Evolutionary conservation across 495 filamentous ascomycete species (phyloP).

Genomic region (Aspergillus saccharolyticus): DNA sequence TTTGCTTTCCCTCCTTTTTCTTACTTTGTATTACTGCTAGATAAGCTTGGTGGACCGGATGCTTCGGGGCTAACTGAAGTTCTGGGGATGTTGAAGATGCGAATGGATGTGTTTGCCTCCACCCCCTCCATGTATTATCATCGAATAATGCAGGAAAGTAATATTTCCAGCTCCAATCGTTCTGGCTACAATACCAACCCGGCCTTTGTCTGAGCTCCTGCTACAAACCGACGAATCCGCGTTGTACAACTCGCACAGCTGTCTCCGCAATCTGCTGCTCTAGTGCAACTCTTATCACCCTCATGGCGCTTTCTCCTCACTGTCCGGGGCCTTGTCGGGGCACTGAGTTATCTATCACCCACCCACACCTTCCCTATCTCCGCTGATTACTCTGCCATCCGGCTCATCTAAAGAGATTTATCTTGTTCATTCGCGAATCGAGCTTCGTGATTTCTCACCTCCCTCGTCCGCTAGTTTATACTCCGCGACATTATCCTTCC

Average conservation of each 20-base stretch:
- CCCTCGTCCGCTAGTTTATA: not conserved
- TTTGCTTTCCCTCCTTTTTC: not conserved
- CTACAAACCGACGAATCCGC: constrained; percentile 20
- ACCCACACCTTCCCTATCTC: constrained; percentile 16
- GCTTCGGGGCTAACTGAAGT: not conserved
- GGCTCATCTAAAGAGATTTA: constrained; percentile 13
- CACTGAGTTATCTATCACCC: constrained; percentile 20
- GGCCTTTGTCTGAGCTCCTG: constrained; percentile 17
- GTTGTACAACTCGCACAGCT: constrained; percentile 19
- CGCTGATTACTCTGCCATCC: constrained; percentile 6
- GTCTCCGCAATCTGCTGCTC: constrained; percentile 23
- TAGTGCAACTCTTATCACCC: constrained; percentile 24
- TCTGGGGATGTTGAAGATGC: not conserved
- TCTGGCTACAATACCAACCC: constrained; percentile 11
- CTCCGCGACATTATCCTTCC: not conserved
- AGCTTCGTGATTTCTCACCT: constrained; percentile 7
- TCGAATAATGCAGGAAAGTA: constrained; percentile 14
- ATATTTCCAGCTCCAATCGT: constrained; percentile 10
- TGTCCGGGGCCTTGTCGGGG: constrained; percentile 9
- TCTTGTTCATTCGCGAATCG: constrained; percentile 9
- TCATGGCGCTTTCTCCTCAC: constrained; percentile 25
- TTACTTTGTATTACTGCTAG: not conserved
- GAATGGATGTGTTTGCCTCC: constrained; percentile 7
- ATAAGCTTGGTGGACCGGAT: not conserved
- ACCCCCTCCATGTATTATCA: constrained; percentile 8